These are phyloP conservation scores for Neurospora discreta DNA, from an alignment of 495 filamentous ascomycete species.

Conservation along the genomic window DNA sequence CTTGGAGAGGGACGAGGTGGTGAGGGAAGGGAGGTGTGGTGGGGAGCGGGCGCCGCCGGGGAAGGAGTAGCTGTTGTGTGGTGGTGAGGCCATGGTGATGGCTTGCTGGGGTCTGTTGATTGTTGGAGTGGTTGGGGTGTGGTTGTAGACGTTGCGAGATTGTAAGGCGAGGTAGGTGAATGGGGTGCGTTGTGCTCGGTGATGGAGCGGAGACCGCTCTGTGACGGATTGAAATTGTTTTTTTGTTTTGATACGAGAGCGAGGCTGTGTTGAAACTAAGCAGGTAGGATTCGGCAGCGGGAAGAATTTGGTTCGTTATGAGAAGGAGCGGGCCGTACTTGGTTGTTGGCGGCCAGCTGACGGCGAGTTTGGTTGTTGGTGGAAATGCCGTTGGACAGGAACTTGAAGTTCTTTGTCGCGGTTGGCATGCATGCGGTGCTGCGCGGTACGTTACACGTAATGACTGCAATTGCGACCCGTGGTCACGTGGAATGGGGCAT, in stretches of 20 bases:
- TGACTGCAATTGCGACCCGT: not conserved
- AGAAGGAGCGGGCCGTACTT: not conserved
- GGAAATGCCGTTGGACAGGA: not conserved
- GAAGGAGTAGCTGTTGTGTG: constrained; percentile 16
- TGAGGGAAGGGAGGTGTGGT: constrained; percentile 25
- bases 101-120: not conserved
- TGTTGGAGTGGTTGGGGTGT: not conserved
- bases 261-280: not conserved
- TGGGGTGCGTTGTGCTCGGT: not conserved
- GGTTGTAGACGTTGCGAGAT: not conserved
- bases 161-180: not conserved
- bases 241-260: not conserved
- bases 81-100: constrained; percentile 50
- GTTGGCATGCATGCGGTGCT: not conserved
- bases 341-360: not conserved
- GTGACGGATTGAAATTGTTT: not conserved
- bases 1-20: constrained; percentile 42
- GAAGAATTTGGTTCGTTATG: not conserved
- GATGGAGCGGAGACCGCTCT: not conserved
- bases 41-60: constrained; percentile 19
- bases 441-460: not conserved
- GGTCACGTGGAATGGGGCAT: not conserved
- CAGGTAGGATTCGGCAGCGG: not conserved
- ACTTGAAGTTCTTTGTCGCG: not conserved
- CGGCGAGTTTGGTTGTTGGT: not conserved